Conservation (phyloP, 2,329 filamentous ascomycete species). For the Nigrograna mackinnonii region DNA sequence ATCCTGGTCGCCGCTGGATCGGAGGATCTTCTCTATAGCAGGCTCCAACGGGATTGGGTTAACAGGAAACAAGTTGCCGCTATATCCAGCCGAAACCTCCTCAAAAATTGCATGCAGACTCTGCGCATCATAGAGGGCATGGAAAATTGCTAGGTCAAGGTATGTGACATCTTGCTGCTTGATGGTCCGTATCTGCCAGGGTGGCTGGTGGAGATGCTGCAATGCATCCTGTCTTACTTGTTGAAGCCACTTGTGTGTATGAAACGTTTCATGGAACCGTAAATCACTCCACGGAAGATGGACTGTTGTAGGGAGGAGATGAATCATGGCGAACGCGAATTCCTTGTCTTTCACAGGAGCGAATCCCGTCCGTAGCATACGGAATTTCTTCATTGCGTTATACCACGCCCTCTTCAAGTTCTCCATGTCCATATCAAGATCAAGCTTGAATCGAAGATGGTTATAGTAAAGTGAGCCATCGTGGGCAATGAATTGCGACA, state of each 20-base stretch:
- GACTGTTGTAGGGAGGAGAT: conserved; percentile 49
- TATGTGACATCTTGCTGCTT: conserved; percentile 17
- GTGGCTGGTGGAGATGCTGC: conserved; percentile 55
- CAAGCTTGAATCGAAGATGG: conserved; percentile 61
- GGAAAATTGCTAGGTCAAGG: conserved; percentile 66
- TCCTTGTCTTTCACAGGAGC: conserved; percentile 61
- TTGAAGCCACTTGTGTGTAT: conserved; percentile 26
- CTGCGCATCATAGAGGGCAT: conserved; percentile 83
- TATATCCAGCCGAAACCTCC: conserved; percentile 56
- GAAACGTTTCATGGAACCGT: neutral
- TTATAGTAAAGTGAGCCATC: conserved; percentile 76
- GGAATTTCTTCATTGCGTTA: conserved; percentile 57
- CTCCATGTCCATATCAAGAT: conserved; percentile 40
- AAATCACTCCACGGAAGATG: conserved; percentile 38
- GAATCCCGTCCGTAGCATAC: conserved; percentile 80
- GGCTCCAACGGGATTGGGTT: conserved; percentile 42
- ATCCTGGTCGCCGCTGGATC: conserved; percentile 32
- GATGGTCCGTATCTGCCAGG: conserved; percentile 65
- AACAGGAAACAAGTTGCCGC: too few relatives aligned
- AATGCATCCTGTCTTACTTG: conserved; percentile 37
- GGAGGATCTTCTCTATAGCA: conserved; percentile 51
- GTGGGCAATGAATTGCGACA: conserved; percentile 73
- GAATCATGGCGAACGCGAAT: conserved; percentile 75
- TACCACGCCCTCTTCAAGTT: conserved; percentile 64
- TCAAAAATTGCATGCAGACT: conserved; percentile 69